Base-by-base conservation (phyloP, 176 grass and related monocot genomes). In the Aegilops bicornis region DNA sequence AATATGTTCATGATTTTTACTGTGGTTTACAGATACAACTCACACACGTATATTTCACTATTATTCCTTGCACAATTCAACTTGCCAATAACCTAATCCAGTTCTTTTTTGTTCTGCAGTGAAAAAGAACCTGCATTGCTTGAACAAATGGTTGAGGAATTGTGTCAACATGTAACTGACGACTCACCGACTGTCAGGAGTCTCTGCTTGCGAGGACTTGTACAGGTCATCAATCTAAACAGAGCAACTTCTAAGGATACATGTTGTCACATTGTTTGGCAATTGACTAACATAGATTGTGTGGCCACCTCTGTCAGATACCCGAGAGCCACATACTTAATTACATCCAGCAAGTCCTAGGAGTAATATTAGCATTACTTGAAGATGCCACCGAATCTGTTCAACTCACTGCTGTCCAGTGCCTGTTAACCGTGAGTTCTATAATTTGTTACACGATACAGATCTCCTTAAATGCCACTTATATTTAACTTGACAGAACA, bases 121-220 rank as follows among this genome's bases (percentile, higher is more conserved):
- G 92, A 98, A 83, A 87, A 84, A 37, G 89, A 86, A 72, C 84
- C 86, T 86, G 75, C 90, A 60, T 87, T 98, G 82, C 90, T 98
- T 67, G 96, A 95, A 82, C 90, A 95, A 76, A 86, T 98, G 87
- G 93, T 95, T 60, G 93, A 95, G 64, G 91, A 91, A 76, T 79
- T 98, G 82, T 98, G 96, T 85, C 89, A 95, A 84, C 96, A 98
- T 83, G 96, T 98, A 56, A 95, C 93, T 32, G 96, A 98, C 89
- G 96, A 98, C 73, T 98, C 96, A 42, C 90, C 91, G 8, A 92
- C 92, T 71, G 93, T 95, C 35, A 94, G 89, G 81, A 95, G 93
- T 81, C 93, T 98, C 58, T 98, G 91, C 86, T 85, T 98, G 69
- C 84, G 90, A 61, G 96, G 93, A 72, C 96, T 98, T 88, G 96